Conservation (phyloP, 768 basidiomycete genomes). For the Rhizopogon vulgaris region DNA sequence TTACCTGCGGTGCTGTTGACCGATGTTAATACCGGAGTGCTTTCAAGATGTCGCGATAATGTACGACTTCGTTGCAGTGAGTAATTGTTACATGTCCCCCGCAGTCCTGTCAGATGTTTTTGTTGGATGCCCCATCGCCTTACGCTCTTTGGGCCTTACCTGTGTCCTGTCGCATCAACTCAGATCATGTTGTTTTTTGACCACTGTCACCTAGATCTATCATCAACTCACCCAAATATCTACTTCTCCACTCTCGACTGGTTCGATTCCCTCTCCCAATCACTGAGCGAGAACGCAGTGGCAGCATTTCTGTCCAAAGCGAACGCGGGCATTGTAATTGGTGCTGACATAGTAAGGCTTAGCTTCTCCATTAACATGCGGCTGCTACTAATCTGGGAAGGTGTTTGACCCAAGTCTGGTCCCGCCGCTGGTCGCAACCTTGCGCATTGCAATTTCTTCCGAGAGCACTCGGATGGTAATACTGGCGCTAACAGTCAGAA, state of each 20-base stretch:
- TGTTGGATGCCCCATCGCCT: not conserved
- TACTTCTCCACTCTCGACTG: constrained; percentile 54
- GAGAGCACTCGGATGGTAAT: constrained; percentile 14
- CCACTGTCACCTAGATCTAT: constrained; percentile 38
- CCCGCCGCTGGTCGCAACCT: constrained; percentile 45
- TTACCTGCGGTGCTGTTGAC: constrained; percentile 42
- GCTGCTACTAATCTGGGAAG: constrained; percentile 27
- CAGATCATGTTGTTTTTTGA: not conserved
- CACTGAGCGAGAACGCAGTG: constrained; percentile 13
- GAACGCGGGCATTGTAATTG: constrained; percentile 54
- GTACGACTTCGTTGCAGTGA: constrained; percentile 61
- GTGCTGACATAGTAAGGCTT: constrained; percentile 56
- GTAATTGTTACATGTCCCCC: constrained; percentile 16
- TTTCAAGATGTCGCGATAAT: constrained; percentile 56
- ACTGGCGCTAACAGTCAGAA: constrained; percentile 46
- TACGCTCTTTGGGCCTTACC: not conserved
- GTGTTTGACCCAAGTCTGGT: constrained; percentile 64
- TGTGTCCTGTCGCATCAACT: not conserved
- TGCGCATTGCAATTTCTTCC: constrained; percentile 28
- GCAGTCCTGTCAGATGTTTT: not conserved
- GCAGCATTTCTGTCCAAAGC: constrained; percentile 34
- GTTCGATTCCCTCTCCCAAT: constrained; percentile 45
- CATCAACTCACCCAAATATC: constrained; percentile 42
- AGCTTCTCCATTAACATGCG: too few relatives aligned
- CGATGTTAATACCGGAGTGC: constrained; percentile 59